phyloP scores from a whole-genome alignment of 129 eudicot genomes.

The Artemisia annua region DNA sequence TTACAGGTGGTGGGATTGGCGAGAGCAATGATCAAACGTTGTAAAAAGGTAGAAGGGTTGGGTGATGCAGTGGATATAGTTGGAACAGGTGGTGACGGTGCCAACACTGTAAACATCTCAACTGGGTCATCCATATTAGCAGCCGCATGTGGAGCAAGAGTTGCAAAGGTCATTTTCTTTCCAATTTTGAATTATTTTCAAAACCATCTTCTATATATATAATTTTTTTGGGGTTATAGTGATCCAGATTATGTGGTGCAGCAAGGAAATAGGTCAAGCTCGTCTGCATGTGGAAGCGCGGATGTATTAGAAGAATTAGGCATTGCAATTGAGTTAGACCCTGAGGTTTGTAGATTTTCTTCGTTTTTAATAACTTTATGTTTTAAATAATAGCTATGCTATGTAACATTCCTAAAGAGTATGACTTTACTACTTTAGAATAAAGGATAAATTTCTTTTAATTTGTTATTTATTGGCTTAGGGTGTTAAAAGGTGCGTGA shows the following conservation, averaged over 20 bases:
- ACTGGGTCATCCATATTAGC: slow-evolving; percentile 77
- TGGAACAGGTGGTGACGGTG: slow-evolving; percentile 87
- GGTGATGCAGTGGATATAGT: slow-evolving; percentile 65
- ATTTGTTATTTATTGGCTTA: slow-evolving; percentile 16
- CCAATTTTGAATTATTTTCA: slow-evolving; percentile 8
- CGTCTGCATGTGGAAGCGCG: slow-evolving; percentile 97
- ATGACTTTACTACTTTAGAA: not conserved
- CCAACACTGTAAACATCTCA: slow-evolving; percentile 72
- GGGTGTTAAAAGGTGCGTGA: slow-evolving; percentile 81
- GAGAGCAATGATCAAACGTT: slow-evolving; percentile 65
- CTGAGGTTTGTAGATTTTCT: slow-evolving; percentile 59
- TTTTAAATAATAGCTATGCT: not conserved
- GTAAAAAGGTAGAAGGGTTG: slow-evolving; percentile 64
- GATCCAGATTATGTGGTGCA: slow-evolving; percentile 36
- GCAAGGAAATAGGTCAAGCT: slow-evolving; percentile 96
- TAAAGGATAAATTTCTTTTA: not conserved
- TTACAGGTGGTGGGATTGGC: slow-evolving; percentile 70
- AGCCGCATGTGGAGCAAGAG: slow-evolving; percentile 75
- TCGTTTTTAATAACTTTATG: not conserved
- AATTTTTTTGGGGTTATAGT: slow-evolving; percentile 3
- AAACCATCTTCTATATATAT: not conserved
- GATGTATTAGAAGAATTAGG: slow-evolving; percentile 92
- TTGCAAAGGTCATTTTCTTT: slow-evolving; percentile 57
- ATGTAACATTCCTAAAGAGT: not conserved
- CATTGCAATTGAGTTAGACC: slow-evolving; percentile 68